Base-by-base conservation (phyloP, 192 early-diverging fungal genomes). In the Irineochytrium annulatum region DNA sequence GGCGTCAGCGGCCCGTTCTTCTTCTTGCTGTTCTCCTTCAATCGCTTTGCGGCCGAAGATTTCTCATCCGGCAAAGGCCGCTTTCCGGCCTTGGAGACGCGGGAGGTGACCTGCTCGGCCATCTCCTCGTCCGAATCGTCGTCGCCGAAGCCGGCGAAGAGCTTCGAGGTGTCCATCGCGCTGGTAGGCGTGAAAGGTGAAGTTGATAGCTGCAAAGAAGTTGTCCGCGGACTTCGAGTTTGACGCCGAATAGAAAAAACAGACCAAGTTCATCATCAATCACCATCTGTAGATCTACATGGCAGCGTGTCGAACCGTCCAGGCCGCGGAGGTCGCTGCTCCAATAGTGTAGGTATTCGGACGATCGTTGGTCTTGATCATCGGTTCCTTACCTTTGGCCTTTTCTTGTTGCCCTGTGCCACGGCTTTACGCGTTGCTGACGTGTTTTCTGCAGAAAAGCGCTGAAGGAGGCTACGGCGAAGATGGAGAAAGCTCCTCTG, bases 251-350 rank as follows among this genome's bases (percentile, higher is more conserved):
- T 13, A 41, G n/a, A 41, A 41, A 41, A n/a, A 24, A 49, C 11
- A 41, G 37, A 41, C 37, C 37, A 41, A 8, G 11, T 41, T 41
- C n/a, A 13, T 41, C n/a, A n/a, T n/a, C n/a, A n/a, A n/a, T n/a
- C n/a, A n/a, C n/a, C n/a, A n/a, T n/a, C n/a, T n/a, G n/a, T 49
- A 22, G 6, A 8, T 5, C 22, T 8, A 49, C 13, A 49, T 49
- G 13, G 26, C 24, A 5, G 46, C 56, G 3, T 52, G 45, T 34
- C 30, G 52, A 22, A 43, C 43, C 8, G 75, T 88, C 56, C 77
- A 82, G 59, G 83, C 85, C 27, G 77, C 77, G 53, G 74, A 78
- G 34, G 83, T 88, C 24, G 79, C 85, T 34, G 73, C 71, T 30
- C 77, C 80, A 3, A 86, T 83, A 71, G 81, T 84, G 87, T 86